Evolutionary conservation across 208 protist species (phyloP), one percentile per base, ranked within the genome.

Genomic region (Vickermania spadyakhi): DNA sequence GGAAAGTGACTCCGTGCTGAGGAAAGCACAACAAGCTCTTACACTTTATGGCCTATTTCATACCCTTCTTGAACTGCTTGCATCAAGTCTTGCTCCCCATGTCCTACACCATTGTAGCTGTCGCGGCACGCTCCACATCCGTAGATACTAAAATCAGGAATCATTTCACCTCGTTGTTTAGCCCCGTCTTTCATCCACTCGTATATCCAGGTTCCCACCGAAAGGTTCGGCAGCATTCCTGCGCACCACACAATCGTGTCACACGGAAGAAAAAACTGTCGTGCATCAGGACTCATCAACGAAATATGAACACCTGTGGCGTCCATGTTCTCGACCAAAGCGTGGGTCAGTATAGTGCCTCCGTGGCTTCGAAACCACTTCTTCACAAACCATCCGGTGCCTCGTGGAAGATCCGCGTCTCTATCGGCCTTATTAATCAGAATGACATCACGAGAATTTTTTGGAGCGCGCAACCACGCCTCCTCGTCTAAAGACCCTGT

Each of bases 161-260:
- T 80, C 80, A 89, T 86, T 62, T 91, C 80, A 0, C 87, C 87
- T 0, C 87, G 75, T 22, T 49, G n/a, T 42, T 76, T 77, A 7
- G 87, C 84, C 5, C 87, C 87, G 45, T 94, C 84, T 42, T 90
- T 81, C 75, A 87, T 86, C 80, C 81, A 94, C 63, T 94, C 87
- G 51, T 90, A 84, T 11, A 94, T 78, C 82, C 81, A 90, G 4
- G 84, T 90, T 56, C 84, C 81, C 27, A 89, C 75, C 11, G 57
- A 65, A 23, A 91, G 73, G 61, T 90, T 91, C 1, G 87, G 87
- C 61, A 94, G 66, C 81, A 89, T 88, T 31, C 87, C 87, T 14
- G 75, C 66, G 31, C 80, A 85, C 81, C 82, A 91, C 41, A 94
- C 79, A 56, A 94, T 76, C 4, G 87, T 94, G 61, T 94, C 87